Evolutionary conservation across 768 basidiomycete species (phyloP), one percentile per base, ranked within the genome.

Genomic region (Russula olivacea): DNA sequence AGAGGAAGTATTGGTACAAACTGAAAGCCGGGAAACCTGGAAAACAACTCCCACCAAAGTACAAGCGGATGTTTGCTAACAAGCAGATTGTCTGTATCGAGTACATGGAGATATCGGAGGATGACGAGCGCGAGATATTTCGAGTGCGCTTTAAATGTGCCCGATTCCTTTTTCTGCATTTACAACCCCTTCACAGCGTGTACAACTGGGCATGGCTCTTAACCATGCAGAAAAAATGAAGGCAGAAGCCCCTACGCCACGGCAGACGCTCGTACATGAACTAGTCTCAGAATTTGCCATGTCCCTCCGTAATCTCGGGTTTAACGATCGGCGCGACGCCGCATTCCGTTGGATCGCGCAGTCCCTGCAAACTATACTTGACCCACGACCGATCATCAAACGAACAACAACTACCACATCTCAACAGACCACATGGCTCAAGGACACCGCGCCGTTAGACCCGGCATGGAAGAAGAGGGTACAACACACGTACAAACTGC

Each of bases 301-400:
- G 38, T 17, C 50, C 43, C 38, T 56, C 0, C 74, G 73, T 0
- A 67, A 72, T 0, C 73, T 83, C 9, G 80, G 82, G 21, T 83
- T 83, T 79, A 81, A 83, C n/a, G 72, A 71, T 36, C 70, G 73
- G 0, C 78, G 78, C 1, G 86, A 83, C 0, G 76, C 74, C 11
- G 85, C 85, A 66, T 87, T 83, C 69, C 80, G 85, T 8, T 81
- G 80, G 64, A 71, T 87, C 25, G 76, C 83, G 0, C 83, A 85
- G 40, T 75, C 82, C 0, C 72, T 87, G 5, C 81, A 78, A 55
- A 71, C 75, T 58, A 80, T 87, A 45, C 75, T 80, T n/a, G 77
- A 75, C 25, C 45, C 56, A 17, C 79, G 73, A 57, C 75, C 76
- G 3, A 66, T 68, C n/a, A 63, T 67, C 45, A 65, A 69, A 1